A percentile compares a stretch with the other conserved stretches of the same genome.
These are phyloP conservation scores for Picea abies DNA, from an alignment of 83 land plant species.

Conservation along the genomic window DNA sequence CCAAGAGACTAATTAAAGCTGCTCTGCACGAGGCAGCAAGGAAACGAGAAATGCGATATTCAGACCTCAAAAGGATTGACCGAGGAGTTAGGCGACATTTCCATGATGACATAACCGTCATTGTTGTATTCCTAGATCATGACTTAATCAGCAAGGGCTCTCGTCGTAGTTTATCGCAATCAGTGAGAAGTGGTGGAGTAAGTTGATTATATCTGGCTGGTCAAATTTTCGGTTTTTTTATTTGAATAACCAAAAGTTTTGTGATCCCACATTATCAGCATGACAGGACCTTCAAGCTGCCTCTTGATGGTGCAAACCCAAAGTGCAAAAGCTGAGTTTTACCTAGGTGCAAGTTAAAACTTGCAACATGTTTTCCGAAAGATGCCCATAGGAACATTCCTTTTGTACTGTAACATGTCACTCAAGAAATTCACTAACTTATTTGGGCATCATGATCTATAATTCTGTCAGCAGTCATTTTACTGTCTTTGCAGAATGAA, in stretches of 20 bases:
- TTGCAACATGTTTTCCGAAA: constrained; percentile 2
- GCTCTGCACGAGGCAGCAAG: constrained; percentile 65
- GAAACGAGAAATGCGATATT: constrained; percentile 75
- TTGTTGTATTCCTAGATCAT: constrained; percentile 59
- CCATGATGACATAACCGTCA: constrained; percentile 79
- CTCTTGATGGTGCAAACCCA: neutral
- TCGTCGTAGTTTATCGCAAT: constrained; percentile 19
- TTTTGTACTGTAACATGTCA: constrained; percentile 9
- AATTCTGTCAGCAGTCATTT: constrained; percentile 9
- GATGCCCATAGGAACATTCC: neutral
- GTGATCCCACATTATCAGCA: neutral
- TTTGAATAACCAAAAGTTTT: constrained; percentile 11
- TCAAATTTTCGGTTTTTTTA: neutral
- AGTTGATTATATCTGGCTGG: constrained; percentile 11
- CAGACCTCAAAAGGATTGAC: constrained; percentile 72
- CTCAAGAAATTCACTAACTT: constrained; percentile 5
- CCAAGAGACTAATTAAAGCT: constrained; percentile 53
- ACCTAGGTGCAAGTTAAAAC: neutral
- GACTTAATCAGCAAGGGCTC: constrained; percentile 45
- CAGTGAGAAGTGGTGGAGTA: constrained; percentile 52
- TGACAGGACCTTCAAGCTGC: constrained; percentile 7
- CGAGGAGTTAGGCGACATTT: constrained; percentile 71
- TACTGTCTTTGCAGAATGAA: neutral
- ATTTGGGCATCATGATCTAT: constrained; percentile 9
- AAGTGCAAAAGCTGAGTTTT: constrained; percentile 4